These are phyloP conservation scores for Peronospora farinosa DNA, from an alignment of 352 stramenopile species.

Conservation along the genomic window DNA sequence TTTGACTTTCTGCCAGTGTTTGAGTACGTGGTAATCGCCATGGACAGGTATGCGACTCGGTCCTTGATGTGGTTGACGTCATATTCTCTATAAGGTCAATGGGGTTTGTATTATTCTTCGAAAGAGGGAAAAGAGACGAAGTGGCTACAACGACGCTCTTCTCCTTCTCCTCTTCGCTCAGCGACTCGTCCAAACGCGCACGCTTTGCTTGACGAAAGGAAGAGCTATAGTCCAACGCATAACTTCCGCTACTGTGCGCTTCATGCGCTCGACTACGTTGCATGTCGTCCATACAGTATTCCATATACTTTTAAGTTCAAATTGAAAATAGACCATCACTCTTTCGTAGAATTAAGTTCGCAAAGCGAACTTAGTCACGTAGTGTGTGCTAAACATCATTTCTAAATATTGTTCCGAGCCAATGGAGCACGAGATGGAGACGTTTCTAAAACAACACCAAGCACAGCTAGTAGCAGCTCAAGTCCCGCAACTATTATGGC, in stretches of 20 bases:
- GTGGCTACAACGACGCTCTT: conserved; percentile 3
- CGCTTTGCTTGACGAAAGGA: conserved; percentile 22
- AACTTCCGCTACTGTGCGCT: conserved; percentile 2
- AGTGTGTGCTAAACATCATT: no score
- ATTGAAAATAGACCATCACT: conserved; percentile 20
- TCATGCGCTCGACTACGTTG: conserved; percentile 15
- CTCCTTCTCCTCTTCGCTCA: conserved; percentile 19
- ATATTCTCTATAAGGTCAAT: not conserved
- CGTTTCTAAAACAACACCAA: conserved; percentile 40
- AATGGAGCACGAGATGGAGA: conserved; percentile 39
- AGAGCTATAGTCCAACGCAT: conserved; percentile 23
- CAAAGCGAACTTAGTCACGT: not conserved
- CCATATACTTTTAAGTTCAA: conserved; percentile 3
- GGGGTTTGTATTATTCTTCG: not conserved
- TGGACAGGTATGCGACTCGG: conserved; percentile 3
- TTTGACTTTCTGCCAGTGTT: conserved; percentile 37
- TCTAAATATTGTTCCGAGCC: no score
- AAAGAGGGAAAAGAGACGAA: not conserved
- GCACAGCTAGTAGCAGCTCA: conserved; percentile 35
- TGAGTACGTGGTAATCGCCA: conserved; percentile 49
- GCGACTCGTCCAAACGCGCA: conserved; percentile 8
- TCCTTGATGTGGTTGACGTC: not conserved
- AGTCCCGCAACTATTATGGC: conserved; percentile 39
- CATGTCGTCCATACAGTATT: conserved; percentile 13
- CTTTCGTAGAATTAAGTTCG: conserved; percentile 1